These are phyloP conservation scores for Septoria petroselini DNA, from an alignment of 2,329 filamentous ascomycete species.

Conservation along the genomic window DNA sequence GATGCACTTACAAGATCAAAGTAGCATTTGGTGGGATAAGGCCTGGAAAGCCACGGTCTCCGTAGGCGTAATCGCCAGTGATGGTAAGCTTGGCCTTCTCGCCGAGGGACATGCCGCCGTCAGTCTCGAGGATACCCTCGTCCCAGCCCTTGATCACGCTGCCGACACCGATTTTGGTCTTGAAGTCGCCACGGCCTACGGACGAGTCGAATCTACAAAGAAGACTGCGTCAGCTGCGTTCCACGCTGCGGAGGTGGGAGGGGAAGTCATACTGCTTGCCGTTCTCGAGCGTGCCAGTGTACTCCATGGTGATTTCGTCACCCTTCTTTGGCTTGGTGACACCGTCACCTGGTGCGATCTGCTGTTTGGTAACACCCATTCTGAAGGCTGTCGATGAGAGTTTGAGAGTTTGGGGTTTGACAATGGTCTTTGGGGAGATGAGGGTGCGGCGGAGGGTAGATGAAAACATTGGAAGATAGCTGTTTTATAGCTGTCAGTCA, in stretches of 20 bases:
- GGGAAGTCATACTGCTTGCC: conserved; percentile 66
- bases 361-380: conserved; percentile 65
- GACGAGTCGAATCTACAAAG: conserved; percentile 80
- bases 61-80: conserved; percentile 65
- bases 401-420: conserved; percentile 3
- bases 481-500: background rate
- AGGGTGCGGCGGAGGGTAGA: conserved; percentile 9
- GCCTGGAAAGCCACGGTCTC: conserved; percentile 67
- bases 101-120: conserved; percentile 73
- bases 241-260: background rate
- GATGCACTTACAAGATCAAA: conserved; percentile 72
- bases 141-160: conserved; percentile 81
- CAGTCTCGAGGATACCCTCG: conserved; percentile 62
- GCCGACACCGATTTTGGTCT: conserved; percentile 74
- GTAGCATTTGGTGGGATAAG: conserved; percentile 72
- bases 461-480: conserved; percentile 4
- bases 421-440: conserved; percentile 5
- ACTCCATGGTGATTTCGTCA: conserved; percentile 80
- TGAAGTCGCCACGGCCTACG: conserved; percentile 70
- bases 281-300: conserved; percentile 75
- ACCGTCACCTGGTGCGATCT: conserved; percentile 59
- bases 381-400: conserved; percentile 20
- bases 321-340: conserved; percentile 60
- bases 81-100: conserved; percentile 88
- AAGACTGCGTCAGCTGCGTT: conserved; percentile 1